phyloP scores from a whole-genome alignment of 1,284 basidiomycete genomes.

The Ustilago sp. region DNA sequence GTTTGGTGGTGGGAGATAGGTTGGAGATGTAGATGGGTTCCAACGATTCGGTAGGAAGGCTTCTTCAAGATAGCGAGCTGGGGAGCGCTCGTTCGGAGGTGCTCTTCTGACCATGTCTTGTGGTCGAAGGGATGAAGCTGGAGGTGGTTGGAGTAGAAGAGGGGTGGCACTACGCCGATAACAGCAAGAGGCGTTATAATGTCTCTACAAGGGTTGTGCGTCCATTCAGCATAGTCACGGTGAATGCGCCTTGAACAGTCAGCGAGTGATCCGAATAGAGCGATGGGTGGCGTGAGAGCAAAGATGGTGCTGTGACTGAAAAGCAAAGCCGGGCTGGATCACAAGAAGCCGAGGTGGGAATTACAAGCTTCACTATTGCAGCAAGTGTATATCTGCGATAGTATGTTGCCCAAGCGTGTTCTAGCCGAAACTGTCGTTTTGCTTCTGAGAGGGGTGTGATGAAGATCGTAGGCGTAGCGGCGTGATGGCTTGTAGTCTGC shows the following conservation, averaged over 20 bases:
- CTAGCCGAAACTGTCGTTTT: no score
- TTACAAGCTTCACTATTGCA: background rate
- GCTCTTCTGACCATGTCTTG: conserved; percentile 15
- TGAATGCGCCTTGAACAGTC: background rate
- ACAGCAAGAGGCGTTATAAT: background rate
- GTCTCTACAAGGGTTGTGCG: background rate
- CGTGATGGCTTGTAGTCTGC: no score
- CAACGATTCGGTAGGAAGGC: background rate
- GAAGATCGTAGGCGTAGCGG: no score
- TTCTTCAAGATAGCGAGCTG: conserved; percentile 7
- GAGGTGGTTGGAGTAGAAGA: background rate
- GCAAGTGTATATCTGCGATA: background rate
- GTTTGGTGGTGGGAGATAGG: background rate
- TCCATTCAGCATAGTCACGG: background rate
- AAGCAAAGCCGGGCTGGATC: background rate
- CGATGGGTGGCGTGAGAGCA: background rate
- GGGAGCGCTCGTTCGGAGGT: conserved; percentile 7
- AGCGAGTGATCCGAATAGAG: background rate
- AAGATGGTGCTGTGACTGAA: background rate
- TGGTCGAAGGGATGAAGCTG: background rate
- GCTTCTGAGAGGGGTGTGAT: no score
- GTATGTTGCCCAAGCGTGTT: no score
- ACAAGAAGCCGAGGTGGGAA: background rate
- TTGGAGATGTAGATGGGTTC: conserved; percentile 10
- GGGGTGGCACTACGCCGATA: background rate